A percentile compares a stretch with the other conserved stretches of the same genome.
These are phyloP conservation scores for Amanita exitialis DNA, from an alignment of 768 basidiomycete species.

Conservation along the genomic window DNA sequence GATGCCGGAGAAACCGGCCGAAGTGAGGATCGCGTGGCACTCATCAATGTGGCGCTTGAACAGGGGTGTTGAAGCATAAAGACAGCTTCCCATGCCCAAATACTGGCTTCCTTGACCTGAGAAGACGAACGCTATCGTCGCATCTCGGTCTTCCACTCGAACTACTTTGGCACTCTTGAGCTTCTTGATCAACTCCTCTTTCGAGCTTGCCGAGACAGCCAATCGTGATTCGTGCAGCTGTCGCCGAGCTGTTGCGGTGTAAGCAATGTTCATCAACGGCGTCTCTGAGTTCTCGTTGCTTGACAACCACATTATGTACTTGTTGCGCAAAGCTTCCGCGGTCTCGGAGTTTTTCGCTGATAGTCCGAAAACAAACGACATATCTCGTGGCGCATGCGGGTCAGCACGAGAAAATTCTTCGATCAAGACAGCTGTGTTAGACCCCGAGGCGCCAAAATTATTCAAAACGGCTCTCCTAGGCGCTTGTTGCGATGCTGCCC, in stretches of 20 bases:
- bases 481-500: constrained; percentile 27
- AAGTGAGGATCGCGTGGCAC: constrained; percentile 41
- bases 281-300: constrained; percentile 12
- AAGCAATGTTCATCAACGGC: constrained; percentile 44
- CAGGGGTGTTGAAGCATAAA: constrained; percentile 38
- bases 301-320: constrained; percentile 40
- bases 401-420: constrained; percentile 29
- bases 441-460: constrained; percentile 71
- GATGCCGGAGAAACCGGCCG: constrained; percentile 42
- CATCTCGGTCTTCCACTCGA: constrained; percentile 15
- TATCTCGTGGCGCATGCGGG: neutral
- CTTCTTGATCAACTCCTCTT: constrained; percentile 34
- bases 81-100: constrained; percentile 46
- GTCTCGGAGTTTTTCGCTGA: constrained; percentile 47
- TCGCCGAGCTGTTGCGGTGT: constrained; percentile 59
- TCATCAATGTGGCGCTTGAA: constrained; percentile 47
- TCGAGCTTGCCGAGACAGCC: constrained; percentile 32
- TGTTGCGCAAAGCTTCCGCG: constrained; percentile 34
- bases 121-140: constrained; percentile 53
- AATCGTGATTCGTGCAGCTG: constrained; percentile 45
- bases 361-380: constrained; percentile 41
- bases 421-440: constrained; percentile 51
- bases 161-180: constrained; percentile 26
- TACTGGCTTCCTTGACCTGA: constrained; percentile 69
- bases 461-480: constrained; percentile 49